These are phyloP conservation scores for Hansfordia pulvinata DNA, from an alignment of 2,329 filamentous ascomycete genomes.

Conservation along the genomic window DNA sequence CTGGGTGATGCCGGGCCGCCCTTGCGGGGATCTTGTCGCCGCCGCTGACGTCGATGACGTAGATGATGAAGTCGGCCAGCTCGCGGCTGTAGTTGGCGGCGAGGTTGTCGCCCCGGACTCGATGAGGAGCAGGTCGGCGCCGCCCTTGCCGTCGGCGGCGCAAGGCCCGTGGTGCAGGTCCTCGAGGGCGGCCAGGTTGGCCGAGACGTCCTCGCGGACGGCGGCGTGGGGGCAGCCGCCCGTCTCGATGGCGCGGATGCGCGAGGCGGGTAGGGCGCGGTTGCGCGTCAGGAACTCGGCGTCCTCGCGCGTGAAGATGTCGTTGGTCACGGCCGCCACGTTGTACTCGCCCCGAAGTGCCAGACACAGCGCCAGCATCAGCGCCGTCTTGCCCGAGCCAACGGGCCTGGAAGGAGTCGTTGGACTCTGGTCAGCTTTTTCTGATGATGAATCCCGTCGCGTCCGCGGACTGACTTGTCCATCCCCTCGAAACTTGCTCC, in stretches of 20 bases:
- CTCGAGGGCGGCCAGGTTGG: constrained; percentile 86
- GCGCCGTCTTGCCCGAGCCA: constrained; percentile 90
- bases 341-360: constrained; percentile 69
- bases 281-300: constrained; percentile 90
- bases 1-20: constrained; percentile 92
- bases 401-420: constrained; percentile 52
- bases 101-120: constrained; percentile 95
- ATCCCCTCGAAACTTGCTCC: not conserved
- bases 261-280: constrained; percentile 65
- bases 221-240: constrained; percentile 95
- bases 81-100: constrained; percentile 94
- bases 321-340: constrained; percentile 93
- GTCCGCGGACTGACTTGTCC: not conserved
- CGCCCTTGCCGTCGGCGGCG: constrained; percentile 62
- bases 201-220: constrained; percentile 89
- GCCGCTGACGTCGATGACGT: constrained; percentile 93
- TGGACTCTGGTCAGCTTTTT: not conserved
- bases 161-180: no score
- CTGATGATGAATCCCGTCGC: no score
- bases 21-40: constrained; percentile 96
- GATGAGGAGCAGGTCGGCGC: constrained; percentile 77
- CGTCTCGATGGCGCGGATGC: constrained; percentile 93
- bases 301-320: constrained; percentile 97
- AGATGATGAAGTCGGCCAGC: constrained; percentile 94
- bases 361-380: constrained; percentile 88